Conservation (phyloP, 75 land plant species). For the Cupressus sempervirens region DNA sequence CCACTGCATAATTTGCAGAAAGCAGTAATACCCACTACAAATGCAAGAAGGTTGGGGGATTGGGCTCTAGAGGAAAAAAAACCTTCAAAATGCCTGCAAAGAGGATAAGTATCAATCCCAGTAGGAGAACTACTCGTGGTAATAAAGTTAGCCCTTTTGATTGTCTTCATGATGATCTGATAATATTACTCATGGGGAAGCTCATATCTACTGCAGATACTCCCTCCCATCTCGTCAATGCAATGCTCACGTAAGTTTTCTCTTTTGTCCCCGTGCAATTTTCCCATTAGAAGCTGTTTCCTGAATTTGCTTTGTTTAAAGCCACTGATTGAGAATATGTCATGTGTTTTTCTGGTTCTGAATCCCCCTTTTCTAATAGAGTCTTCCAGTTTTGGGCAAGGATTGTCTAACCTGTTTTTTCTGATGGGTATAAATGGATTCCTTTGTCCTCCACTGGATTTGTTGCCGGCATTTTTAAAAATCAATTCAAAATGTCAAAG, state of each 20-base stretch:
- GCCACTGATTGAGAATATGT: background rate
- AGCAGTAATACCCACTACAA: background rate
- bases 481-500: background rate
- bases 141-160: slow-evolving; percentile 5
- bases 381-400: background rate
- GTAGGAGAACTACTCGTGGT: background rate
- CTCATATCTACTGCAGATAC: slow-evolving; percentile 1
- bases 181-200: background rate
- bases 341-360: background rate
- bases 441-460: background rate
- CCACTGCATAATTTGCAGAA: background rate
- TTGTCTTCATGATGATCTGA: slow-evolving; percentile 9
- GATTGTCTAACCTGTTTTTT: background rate
- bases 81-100: slow-evolving; percentile 1
- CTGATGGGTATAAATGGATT: background rate
- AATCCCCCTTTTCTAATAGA: background rate
- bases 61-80: background rate
- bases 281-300: background rate
- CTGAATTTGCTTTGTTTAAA: background rate
- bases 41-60: background rate
- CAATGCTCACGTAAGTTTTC: slow-evolving; percentile 10
- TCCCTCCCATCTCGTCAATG: slow-evolving; percentile 4
- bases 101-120: background rate
- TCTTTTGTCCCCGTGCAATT: background rate
- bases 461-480: background rate